Evolutionary conservation across 495 filamentous ascomycete genomes (phyloP).

Genomic region (Entonaema liquescens): DNA sequence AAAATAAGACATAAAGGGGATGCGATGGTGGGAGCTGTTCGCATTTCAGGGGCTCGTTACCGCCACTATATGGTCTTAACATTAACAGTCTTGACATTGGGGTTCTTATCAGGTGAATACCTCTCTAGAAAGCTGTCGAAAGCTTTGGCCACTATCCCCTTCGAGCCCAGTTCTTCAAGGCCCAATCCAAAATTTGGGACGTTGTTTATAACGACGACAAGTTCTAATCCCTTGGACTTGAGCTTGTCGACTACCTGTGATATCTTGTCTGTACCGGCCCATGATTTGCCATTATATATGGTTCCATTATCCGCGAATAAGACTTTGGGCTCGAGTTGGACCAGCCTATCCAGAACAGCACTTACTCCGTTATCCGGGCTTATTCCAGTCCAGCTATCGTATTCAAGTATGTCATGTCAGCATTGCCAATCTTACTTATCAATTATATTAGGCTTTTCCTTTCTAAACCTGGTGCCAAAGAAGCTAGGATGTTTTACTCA

Average conservation of each 20-base stretch:
- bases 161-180: slow-evolving; percentile 55
- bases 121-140: slow-evolving; percentile 50
- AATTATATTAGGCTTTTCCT: too few species aligned
- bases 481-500: too few species aligned
- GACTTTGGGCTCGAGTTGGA: slow-evolving; percentile 80
- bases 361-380: slow-evolving; percentile 81
- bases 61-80: slow-evolving; percentile 41
- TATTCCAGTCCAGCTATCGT: slow-evolving; percentile 75
- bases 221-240: slow-evolving; percentile 63
- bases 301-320: slow-evolving; percentile 88
- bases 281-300: slow-evolving; percentile 86
- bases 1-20: slow-evolving; percentile 90
- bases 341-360: slow-evolving; percentile 79
- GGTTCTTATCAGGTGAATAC: slow-evolving; percentile 28
- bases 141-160: slow-evolving; percentile 59
- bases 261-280: slow-evolving; percentile 75
- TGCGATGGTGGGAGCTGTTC: slow-evolving; percentile 79
- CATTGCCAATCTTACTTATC: too few species aligned
- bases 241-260: slow-evolving; percentile 72
- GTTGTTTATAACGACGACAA: slow-evolving; percentile 75
- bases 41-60: slow-evolving; percentile 66
- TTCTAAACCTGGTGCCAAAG: too few species aligned
- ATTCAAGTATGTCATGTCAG: too few species aligned
- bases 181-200: slow-evolving; percentile 59
- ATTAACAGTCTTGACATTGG: not conserved